Conservation (phyloP, 2,329 filamentous ascomycete species). For the Lecanicillium sp. region DNA sequence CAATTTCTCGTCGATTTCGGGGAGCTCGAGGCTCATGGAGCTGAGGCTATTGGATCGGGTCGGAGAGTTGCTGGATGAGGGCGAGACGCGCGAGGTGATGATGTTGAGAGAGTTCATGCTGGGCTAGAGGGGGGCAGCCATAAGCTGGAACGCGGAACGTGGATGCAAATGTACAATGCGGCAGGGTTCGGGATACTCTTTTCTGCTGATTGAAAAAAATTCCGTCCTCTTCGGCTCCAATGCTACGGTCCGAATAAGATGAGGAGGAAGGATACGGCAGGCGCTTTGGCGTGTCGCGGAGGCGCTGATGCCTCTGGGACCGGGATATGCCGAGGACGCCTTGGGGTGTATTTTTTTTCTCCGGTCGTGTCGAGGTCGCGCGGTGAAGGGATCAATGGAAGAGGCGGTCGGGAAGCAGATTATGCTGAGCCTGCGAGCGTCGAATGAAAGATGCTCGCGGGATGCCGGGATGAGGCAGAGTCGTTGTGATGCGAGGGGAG, state of each 20-base stretch:
- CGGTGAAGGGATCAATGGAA: background rate
- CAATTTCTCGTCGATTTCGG: constrained; percentile 37
- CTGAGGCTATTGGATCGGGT: constrained; percentile 57
- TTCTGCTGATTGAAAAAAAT: no score
- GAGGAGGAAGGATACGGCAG: background rate
- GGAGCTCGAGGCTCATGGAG: constrained; percentile 43
- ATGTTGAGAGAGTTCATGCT: constrained; percentile 98
- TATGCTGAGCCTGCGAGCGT: background rate
- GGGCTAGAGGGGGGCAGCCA: constrained; percentile 48
- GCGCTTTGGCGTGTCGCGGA: constrained; percentile 9
- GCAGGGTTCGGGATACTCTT: no score
- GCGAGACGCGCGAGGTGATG: constrained; percentile 75
- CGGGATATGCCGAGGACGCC: constrained; percentile 8
- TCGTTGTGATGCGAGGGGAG: constrained; percentile 4
- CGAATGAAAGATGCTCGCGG: background rate
- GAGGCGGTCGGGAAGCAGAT: no score
- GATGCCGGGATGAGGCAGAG: background rate
- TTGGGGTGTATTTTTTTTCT: background rate
- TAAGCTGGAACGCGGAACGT: constrained; percentile 30
- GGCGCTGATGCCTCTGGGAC: constrained; percentile 12
- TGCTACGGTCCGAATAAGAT: background rate
- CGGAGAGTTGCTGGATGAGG: constrained; percentile 48
- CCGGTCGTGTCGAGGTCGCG: background rate
- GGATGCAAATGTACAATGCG: constrained; percentile 3
- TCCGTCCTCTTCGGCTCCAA: no score